Conservation (phyloP, 1,284 basidiomycete genomes). For the Cystobasidiaceae sp. region DNA sequence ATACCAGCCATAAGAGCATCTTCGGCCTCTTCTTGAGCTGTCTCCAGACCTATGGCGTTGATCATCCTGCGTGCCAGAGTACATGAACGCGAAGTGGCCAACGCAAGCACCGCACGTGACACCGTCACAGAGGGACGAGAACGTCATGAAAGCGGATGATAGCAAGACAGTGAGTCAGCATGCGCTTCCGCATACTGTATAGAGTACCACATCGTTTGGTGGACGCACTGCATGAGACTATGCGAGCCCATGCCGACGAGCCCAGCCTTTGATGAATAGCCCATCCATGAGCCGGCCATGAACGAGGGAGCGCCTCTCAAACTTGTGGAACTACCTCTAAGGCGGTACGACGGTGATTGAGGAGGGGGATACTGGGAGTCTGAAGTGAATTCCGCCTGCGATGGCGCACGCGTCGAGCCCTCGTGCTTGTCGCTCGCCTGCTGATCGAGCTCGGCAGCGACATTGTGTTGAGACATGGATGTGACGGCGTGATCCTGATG, state of each 20-base stretch:
- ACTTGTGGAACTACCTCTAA: not conserved
- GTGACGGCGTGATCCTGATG: not conserved
- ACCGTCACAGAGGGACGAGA: not conserved
- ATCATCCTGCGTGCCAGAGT: conserved; percentile 13
- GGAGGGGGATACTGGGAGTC: not conserved
- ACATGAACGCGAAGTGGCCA: not conserved
- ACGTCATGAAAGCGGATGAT: no score
- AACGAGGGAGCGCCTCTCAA: conserved; percentile 2
- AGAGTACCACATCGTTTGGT: not conserved
- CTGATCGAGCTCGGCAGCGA: no score
- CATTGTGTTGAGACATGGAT: not conserved
- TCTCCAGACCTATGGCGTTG: conserved; percentile 23
- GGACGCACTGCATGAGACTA: conserved; percentile 25
- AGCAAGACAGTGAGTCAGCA: not conserved
- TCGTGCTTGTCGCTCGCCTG: no score
- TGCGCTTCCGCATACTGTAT: not conserved
- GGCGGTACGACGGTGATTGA: not conserved
- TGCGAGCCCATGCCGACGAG: conserved; percentile 9
- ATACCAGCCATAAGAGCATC: not conserved
- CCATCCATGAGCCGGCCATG: conserved; percentile 21
- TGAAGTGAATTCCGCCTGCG: not conserved
- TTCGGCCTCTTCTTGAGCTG: conserved; percentile 9
- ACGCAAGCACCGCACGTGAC: not conserved
- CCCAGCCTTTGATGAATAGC: conserved; percentile 1
- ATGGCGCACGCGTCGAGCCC: no score